Percentiles rank a stretch among this genome's conserved stretches.
Evolutionary conservation across 495 filamentous ascomycete genomes (phyloP).

Genomic region (Beverwykella pulmonaria): DNA sequence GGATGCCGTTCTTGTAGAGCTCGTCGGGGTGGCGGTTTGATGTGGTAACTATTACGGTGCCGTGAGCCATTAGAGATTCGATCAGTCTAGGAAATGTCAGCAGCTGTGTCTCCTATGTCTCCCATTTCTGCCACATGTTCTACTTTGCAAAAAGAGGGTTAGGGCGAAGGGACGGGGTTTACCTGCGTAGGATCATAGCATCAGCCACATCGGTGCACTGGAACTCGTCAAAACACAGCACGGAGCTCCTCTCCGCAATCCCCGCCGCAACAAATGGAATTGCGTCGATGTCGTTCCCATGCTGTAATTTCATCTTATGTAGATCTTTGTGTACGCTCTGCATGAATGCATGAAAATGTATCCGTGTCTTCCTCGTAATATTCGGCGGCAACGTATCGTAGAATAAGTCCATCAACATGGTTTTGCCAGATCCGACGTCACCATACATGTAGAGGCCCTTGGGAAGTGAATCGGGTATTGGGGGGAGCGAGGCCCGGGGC

Average conservation of each 20-base stretch:
- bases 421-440: constrained; percentile 97
- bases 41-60: constrained; percentile 93
- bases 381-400: constrained; percentile 86
- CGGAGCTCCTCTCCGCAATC: constrained; percentile 80
- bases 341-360: constrained; percentile 99
- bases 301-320: constrained; percentile 83
- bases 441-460: constrained; percentile 94
- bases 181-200: constrained; percentile 92
- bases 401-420: constrained; percentile 99
- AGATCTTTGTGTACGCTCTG: constrained; percentile 93
- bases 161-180: constrained; percentile 16
- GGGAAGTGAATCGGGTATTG: constrained; percentile 72
- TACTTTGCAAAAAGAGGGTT: neutral
- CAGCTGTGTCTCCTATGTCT: neutral
- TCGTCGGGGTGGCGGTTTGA: constrained; percentile 97
- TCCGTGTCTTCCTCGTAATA: constrained; percentile 84
- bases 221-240: constrained; percentile 98
- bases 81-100: constrained; percentile 55
- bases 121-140: constrained; percentile 50
- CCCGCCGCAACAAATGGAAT: constrained; percentile 91
- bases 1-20: constrained; percentile 96
- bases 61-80: constrained; percentile 89
- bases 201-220: constrained; percentile 98
- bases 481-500: constrained; percentile 42
- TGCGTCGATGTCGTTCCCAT: constrained; percentile 89